Conservation (phyloP, 1,284 basidiomycete species). For the Irpex sp. region DNA sequence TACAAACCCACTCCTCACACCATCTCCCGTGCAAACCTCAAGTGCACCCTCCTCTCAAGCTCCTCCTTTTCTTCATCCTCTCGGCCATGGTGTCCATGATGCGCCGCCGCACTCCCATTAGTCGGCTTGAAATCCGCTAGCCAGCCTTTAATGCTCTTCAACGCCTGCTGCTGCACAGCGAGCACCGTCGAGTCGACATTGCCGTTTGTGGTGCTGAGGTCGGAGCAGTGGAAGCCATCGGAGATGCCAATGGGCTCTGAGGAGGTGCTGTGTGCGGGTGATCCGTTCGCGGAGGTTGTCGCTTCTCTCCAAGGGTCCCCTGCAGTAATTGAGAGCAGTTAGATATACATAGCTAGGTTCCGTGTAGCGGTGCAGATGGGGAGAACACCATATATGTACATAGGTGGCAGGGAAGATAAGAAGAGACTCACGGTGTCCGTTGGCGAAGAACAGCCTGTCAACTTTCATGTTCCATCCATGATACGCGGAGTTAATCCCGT, state of each 20-base stretch:
- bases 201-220: slow-evolving; percentile 53
- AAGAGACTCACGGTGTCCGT: slow-evolving; percentile 47
- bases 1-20: too few species aligned
- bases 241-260: slow-evolving; percentile 62
- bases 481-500: slow-evolving; percentile 57
- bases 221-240: slow-evolving; percentile 76
- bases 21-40: background rate
- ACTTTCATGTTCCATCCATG: slow-evolving; percentile 69
- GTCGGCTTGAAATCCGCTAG: slow-evolving; percentile 45
- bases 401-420: background rate
- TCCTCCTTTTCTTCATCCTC: background rate
- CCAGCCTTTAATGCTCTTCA: slow-evolving; percentile 60
- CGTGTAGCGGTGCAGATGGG: too few species aligned
- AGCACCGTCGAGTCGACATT: slow-evolving; percentile 58
- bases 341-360: too few species aligned
- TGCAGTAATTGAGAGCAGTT: slow-evolving; percentile 26
- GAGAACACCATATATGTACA: too few species aligned
- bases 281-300: slow-evolving; percentile 67
- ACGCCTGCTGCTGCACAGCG: slow-evolving; percentile 56
- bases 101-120: background rate
- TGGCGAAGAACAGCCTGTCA: slow-evolving; percentile 74
- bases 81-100: background rate
- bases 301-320: slow-evolving; percentile 82
- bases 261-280: slow-evolving; percentile 55
- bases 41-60: background rate